These are phyloP conservation scores for Rhodosporidiobolus odoratus DNA, from an alignment of 768 basidiomycete species.

Conservation along the genomic window DNA sequence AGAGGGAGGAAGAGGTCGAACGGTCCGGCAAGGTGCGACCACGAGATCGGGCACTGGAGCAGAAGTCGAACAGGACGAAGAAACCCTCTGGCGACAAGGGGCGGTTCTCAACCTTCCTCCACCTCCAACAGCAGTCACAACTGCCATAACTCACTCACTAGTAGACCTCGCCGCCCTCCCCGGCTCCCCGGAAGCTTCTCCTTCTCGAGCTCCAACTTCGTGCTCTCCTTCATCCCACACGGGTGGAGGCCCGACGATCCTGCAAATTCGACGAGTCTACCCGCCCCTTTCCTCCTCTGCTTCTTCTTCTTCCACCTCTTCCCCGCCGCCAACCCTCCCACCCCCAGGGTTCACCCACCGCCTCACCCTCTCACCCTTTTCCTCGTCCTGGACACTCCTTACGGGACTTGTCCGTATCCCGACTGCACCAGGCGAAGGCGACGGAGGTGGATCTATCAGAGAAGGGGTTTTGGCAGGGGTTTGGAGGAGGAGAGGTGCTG, in stretches of 20 bases:
- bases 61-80: neutral
- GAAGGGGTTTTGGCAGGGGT: neutral
- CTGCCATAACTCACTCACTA: neutral
- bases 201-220: neutral
- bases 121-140: neutral
- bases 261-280: slow-evolving; percentile 10
- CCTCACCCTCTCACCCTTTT: slow-evolving; percentile 10
- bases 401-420: slow-evolving; percentile 18
- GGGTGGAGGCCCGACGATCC: slow-evolving; percentile 9
- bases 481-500: neutral
- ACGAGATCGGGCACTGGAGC: neutral
- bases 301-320: neutral
- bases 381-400: slow-evolving; percentile 25
- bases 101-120: slow-evolving; percentile 25
- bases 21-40: neutral
- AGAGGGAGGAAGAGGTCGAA: neutral
- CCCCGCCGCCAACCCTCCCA: neutral
- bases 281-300: neutral
- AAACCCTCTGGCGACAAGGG: slow-evolving; percentile 24
- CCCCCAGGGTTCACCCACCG: slow-evolving; percentile 29
- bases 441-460: neutral
- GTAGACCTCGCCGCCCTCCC: slow-evolving; percentile 17
- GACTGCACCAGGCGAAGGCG: neutral
- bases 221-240: neutral
- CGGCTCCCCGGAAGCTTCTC: slow-evolving; percentile 14